Base-by-base conservation (phyloP, 164 flowering plant genomes). In the Tetracentron sinense region DNA sequence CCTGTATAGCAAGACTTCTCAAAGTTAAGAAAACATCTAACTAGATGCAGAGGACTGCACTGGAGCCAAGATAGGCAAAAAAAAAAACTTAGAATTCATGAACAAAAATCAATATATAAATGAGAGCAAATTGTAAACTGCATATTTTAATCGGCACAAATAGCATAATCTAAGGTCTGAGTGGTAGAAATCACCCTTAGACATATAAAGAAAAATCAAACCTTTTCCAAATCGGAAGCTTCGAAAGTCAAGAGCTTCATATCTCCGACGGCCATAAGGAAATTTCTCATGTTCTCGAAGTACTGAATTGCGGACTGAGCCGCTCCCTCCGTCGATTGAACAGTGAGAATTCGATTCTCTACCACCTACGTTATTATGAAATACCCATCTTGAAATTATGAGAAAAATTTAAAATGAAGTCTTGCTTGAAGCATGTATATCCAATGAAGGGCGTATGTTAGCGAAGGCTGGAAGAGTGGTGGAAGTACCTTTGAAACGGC, bases 211-310 rank as follows among this genome's bases (percentile, higher is more conserved):
- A 56, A 26, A 38, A 61, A 29, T 14, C 35, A 33, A 73, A 89
- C 97, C 90, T 88, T 86, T 55, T 89, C 96, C 58, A 92, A 63
- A 74, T 92, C 92, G 22, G 98, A 92, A 10, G 92, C 95, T 72
- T 86, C 98, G 56, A 92, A 92, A 0, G 95, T 86, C 74, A 82
- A 69, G 42, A 92, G 90, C 78, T 82, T 75, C 90, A 92, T 82
- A 7, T 81, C 77, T 49, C 79, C 84, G 31, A 92, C 89, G 6
- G 95, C 91, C 42, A 81, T 83, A 21, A 92, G 80, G 61, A 92
- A 92, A 55, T 89, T 92, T 64, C 92, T 86, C 88, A 86, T 82
- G 72, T 92, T 92, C 78, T 89, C 98, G 33, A 92, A 92, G 61
- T 87, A 89, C 78, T 92, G 98, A 70, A 85, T 82, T 6, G 93